These are phyloP conservation scores for Bertia moriformis DNA, from an alignment of 2,329 filamentous ascomycete genomes.

Conservation along the genomic window DNA sequence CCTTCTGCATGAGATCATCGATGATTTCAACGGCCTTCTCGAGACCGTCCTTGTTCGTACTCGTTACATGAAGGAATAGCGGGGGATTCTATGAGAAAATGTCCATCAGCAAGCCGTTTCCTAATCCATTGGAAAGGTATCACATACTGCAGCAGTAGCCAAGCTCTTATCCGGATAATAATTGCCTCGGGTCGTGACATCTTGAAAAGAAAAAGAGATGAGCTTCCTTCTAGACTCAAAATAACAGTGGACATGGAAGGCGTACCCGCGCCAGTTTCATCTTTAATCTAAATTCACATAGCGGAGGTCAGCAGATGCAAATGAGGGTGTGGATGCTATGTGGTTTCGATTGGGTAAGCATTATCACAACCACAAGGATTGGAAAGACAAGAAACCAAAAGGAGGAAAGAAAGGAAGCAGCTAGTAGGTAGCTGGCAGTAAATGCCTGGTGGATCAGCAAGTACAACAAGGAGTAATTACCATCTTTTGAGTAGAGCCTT, in stretches of 20 bases:
- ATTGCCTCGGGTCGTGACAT: constrained; percentile 94
- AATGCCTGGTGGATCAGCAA: constrained; percentile 35
- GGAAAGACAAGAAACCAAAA: too few species aligned
- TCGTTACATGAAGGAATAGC: constrained; percentile 87
- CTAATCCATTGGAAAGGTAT: not conserved
- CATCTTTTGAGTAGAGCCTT: constrained; percentile 96
- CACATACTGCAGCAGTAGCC: constrained; percentile 76
- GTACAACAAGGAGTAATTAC: constrained; percentile 69
- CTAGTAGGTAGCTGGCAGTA: not conserved
- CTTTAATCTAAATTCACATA: constrained; percentile 94
- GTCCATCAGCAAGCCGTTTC: not conserved
- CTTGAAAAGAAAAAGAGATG: constrained; percentile 40
- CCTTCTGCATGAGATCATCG: constrained; percentile 88
- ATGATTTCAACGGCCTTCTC: constrained; percentile 79
- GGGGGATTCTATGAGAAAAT: constrained; percentile 59
- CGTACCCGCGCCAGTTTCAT: constrained; percentile 99
- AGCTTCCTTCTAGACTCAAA: constrained; percentile 35
- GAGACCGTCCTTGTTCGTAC: constrained; percentile 79
- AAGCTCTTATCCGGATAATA: constrained; percentile 97
- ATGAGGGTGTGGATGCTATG: constrained; percentile 40
- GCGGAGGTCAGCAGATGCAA: constrained; percentile 86
- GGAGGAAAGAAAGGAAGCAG: not conserved
- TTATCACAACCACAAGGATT: not conserved
- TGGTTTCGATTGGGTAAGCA: constrained; percentile 7
- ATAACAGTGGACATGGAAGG: constrained; percentile 36